Percentiles rank a stretch among this genome's conserved stretches.
phyloP scores from a whole-genome alignment of 192 early-diverging fungal genomes.

The Coemansia sp. region DNA sequence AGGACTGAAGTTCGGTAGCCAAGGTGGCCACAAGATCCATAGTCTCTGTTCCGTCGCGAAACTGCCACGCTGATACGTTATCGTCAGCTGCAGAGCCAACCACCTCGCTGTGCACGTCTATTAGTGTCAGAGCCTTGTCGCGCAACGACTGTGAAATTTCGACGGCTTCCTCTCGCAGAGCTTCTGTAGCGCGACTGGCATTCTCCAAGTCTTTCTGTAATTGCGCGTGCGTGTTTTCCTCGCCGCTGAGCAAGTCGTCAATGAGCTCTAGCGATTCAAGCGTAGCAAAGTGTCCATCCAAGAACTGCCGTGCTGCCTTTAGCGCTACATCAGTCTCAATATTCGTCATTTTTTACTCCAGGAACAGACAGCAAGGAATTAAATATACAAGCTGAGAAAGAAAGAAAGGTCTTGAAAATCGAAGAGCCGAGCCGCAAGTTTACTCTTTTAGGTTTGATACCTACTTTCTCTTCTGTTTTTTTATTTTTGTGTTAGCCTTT shows the following conservation, averaged over 20 bases:
- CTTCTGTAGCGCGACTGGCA: conserved; percentile 8
- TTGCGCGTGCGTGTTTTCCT: conserved; percentile 37
- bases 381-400: neutral
- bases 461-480: neutral
- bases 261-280: conserved; percentile 51
- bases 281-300: conserved; percentile 43
- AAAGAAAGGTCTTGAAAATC: neutral
- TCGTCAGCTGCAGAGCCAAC: conserved; percentile 30
- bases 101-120: conserved; percentile 43
- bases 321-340: neutral
- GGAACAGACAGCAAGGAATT: neutral
- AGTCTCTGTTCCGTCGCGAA: conserved; percentile 38
- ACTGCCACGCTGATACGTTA: conserved; percentile 42
- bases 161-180: conserved; percentile 19
- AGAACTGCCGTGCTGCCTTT: conserved; percentile 30
- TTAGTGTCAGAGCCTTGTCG: conserved; percentile 27
- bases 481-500: neutral
- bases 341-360: neutral
- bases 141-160: conserved; percentile 12
- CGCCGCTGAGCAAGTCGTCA: conserved; percentile 36
- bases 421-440: neutral
- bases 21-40: conserved; percentile 42
- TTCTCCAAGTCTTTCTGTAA: conserved; percentile 21
- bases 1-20: conserved; percentile 29
- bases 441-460: neutral